Percentiles rank a stretch among this genome's conserved stretches.
These are phyloP conservation scores for Phytophthora parvispora DNA, from an alignment of 352 stramenopile genomes.

Conservation along the genomic window DNA sequence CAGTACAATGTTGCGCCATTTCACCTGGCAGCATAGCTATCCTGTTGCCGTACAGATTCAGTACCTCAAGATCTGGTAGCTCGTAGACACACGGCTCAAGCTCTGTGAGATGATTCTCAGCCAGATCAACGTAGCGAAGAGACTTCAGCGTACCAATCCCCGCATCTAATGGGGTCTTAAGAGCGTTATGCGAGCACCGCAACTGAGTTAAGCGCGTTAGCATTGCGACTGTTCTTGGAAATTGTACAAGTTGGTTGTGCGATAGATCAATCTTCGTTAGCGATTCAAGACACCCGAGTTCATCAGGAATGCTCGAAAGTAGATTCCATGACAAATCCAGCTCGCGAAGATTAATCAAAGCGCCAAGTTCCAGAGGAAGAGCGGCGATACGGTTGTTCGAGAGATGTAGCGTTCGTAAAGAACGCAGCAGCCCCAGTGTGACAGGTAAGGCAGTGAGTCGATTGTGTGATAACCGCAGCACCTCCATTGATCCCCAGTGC, in stretches of 20 bases:
- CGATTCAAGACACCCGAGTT: conserved; percentile 61
- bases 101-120: conserved; percentile 54
- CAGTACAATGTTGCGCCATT: conserved; percentile 35
- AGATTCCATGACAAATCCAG: conserved; percentile 77
- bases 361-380: conserved; percentile 64
- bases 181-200: conserved; percentile 60
- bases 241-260: conserved; percentile 56
- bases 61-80: conserved; percentile 56
- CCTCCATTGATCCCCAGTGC: conserved; percentile 37
- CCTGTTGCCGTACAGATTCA: conserved; percentile 65
- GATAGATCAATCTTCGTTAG: conserved; percentile 55
- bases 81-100: conserved; percentile 64
- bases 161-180: conserved; percentile 48
- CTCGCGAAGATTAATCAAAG: conserved; percentile 54
- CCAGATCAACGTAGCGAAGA: conserved; percentile 71
- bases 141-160: conserved; percentile 34
- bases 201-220: conserved; percentile 53
- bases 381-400: conserved; percentile 48
- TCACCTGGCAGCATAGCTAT: conserved; percentile 57
- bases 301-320: conserved; percentile 58
- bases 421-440: conserved; percentile 51
- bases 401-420: conserved; percentile 44
- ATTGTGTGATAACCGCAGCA: conserved; percentile 58
- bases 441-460: conserved; percentile 45
- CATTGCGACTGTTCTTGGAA: conserved; percentile 64